Evolutionary conservation across 257 asterid species (phyloP).

Genomic region (Osmanthus fragrans): DNA sequence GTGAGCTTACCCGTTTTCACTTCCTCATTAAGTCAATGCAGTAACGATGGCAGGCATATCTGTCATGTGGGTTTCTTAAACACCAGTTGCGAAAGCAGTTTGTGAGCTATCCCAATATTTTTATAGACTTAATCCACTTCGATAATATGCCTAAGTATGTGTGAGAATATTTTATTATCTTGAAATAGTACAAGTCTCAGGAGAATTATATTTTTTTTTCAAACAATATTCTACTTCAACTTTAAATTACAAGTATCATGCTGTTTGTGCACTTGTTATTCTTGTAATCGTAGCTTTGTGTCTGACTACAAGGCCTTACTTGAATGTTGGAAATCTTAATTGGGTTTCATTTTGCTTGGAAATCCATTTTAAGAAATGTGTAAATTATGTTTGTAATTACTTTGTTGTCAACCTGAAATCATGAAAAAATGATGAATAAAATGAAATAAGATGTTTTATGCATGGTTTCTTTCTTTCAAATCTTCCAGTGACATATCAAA

Average conservation of each 20-base stretch:
- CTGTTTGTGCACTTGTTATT: constrained; percentile 2
- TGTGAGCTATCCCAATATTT: constrained; percentile 2
- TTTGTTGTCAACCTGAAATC: not conserved
- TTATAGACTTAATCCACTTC: not conserved
- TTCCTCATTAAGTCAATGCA: constrained; percentile 6
- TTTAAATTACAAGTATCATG: not conserved
- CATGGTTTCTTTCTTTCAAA: not conserved
- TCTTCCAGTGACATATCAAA: not conserved
- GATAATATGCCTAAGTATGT: not conserved
- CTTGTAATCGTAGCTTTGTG: not conserved
- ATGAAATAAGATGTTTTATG: not conserved
- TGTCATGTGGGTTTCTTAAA: constrained; percentile 9
- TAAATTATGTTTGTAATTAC: not conserved
- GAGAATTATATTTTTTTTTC: not conserved
- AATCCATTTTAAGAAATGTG: not conserved
- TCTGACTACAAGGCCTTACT: constrained; percentile 1
- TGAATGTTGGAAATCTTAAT: not conserved
- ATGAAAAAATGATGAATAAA: not conserved
- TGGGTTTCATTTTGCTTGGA: not conserved
- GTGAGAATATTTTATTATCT: not conserved
- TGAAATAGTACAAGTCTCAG: not conserved
- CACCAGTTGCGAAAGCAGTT: not conserved
- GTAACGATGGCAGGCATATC: constrained; percentile 16
- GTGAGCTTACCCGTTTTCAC: constrained; percentile 12
- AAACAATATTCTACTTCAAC: not conserved